Evolutionary conservation across 2,329 filamentous ascomycete genomes (phyloP), one percentile per base, ranked within the genome.

Genomic region (Bipolaris oryzae): DNA sequence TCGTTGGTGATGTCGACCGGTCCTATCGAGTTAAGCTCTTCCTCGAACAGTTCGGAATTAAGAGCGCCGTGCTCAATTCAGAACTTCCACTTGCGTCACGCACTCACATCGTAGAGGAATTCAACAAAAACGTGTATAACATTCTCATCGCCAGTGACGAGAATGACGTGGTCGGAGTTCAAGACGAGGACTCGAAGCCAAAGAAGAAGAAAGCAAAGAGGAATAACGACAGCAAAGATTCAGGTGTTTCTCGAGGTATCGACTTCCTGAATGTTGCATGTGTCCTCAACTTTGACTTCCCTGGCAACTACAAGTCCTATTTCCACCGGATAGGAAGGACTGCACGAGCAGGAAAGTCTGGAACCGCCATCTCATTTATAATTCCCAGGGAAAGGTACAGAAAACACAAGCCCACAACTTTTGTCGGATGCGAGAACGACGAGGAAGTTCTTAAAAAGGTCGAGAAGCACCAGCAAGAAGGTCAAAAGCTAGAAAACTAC

Each of bases 141-240:
- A 97, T 98, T 60, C 93, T 99, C 65, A 96, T 99, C 68, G 95
- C 95, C 0, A 93, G 92, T 0, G 95, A 99, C 68, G 93, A 96
- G 73, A 89, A 90, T 63, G 92, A 96, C 72, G 85, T 96, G 10
- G 76, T 96, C 10, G 92, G 90, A 11, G 84, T 86, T 18, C 68
- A 68, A 31, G 72, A 74, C 21, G 62, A 58, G 5, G 79, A 76
- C 44, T 77, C 80, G n/a, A 71, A 75, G 23, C 71, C 74, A 33
- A 69, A 74, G 64, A 69, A 71, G 70, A 89, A 71, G 70, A 89
- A 88, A 73, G 85, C 86, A 57, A 87, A 88, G 74, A 82, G 83
- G 15, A 60, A 64, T 16, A 79, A 82, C 5, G 88, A 87, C 67
- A 82, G 81, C 28, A 90, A 96, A 69, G 95, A 99, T 71, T 99